Evolutionary conservation across 1,284 basidiomycete genomes (phyloP).

Genomic region (Lignosus rhinocerotis): DNA sequence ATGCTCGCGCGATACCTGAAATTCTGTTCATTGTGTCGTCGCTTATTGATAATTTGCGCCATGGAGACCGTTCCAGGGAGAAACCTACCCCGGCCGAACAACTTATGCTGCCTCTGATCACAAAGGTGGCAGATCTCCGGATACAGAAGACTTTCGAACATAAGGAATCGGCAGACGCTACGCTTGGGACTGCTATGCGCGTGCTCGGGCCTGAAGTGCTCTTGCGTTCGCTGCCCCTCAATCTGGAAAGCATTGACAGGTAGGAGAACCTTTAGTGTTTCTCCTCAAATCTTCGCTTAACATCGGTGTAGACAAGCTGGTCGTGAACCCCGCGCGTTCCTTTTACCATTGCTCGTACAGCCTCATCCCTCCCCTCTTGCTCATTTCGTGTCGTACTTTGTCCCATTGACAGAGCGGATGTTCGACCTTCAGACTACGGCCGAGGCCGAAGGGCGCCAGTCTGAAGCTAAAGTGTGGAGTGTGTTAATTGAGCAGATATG

Average conservation of each 20-base stretch:
- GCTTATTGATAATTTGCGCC: conserved; percentile 48
- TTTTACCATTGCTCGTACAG: conserved; percentile 88
- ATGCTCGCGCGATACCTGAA: conserved; percentile 71
- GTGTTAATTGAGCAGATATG: conserved; percentile 93
- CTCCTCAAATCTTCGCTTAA: not conserved
- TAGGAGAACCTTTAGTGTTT: conserved; percentile 38
- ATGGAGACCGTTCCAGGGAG: conserved; percentile 37
- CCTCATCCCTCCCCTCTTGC: conserved; percentile 78
- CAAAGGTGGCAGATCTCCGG: conserved; percentile 76
- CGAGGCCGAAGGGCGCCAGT: conserved; percentile 65
- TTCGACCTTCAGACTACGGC: conserved; percentile 85
- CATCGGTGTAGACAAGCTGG: conserved; percentile 50
- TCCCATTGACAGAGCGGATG: conserved; percentile 92
- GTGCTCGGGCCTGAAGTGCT: conserved; percentile 85
- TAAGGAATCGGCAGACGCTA: conserved; percentile 85
- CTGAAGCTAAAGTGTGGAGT: conserved; percentile 94
- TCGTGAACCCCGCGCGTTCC: conserved; percentile 81
- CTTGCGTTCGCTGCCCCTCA: conserved; percentile 79
- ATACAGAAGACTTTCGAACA: conserved; percentile 85
- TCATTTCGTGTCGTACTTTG: conserved; percentile 90
- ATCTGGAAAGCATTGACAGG: conserved; percentile 81
- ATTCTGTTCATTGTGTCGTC: conserved; percentile 64
- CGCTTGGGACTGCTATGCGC: conserved; percentile 82
- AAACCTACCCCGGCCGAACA: conserved; percentile 67
- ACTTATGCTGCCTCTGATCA: conserved; percentile 75